phyloP scores from a whole-genome alignment of 108 stramenopile genomes.

The Nitzschia putrida region DNA sequence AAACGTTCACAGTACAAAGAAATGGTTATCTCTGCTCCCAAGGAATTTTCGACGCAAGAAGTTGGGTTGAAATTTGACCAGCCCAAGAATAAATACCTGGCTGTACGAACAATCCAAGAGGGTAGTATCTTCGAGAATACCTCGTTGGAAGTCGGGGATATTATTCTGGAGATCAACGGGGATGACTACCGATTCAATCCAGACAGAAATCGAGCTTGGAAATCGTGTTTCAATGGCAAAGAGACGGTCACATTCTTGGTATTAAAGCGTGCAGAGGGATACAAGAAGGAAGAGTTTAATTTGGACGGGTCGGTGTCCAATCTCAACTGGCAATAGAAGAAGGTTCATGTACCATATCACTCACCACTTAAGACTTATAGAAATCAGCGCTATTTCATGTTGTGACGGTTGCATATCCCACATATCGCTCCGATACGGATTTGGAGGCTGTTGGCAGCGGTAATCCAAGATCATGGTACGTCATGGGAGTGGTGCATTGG shows the following conservation, averaged over 20 bases:
- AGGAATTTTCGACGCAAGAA: slow-evolving; percentile 12
- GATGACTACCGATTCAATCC: slow-evolving; percentile 6
- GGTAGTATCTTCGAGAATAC: slow-evolving; percentile 22
- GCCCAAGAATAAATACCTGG: slow-evolving; percentile 6
- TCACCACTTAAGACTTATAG: too few relatives aligned
- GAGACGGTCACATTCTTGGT: slow-evolving; percentile 27
- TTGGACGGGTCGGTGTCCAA: slow-evolving; percentile 22
- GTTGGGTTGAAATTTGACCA: slow-evolving; percentile 14
- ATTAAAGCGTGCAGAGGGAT: slow-evolving; percentile 12
- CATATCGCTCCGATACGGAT: too few relatives aligned
- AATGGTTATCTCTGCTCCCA: slow-evolving; percentile 26
- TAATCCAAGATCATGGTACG: too few relatives aligned
- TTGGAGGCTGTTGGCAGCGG: too few relatives aligned
- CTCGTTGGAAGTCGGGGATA: slow-evolving; percentile 29
- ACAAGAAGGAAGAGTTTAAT: slow-evolving; percentile 21
- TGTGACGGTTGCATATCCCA: too few relatives aligned
- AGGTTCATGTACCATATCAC: too few relatives aligned
- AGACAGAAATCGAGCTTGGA: slow-evolving; percentile 6
- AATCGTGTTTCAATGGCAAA: slow-evolving; percentile 16
- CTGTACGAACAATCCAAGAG: slow-evolving; percentile 9
- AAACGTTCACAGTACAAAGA: slow-evolving; percentile 18
- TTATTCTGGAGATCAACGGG: slow-evolving; percentile 25
- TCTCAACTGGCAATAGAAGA: slow-evolving; percentile 20
- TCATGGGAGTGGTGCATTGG: too few relatives aligned
- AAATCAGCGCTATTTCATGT: too few relatives aligned